These are phyloP conservation scores for Cryptosporidium felis DNA, from an alignment of 169 alveolate species.

Conservation along the genomic window DNA sequence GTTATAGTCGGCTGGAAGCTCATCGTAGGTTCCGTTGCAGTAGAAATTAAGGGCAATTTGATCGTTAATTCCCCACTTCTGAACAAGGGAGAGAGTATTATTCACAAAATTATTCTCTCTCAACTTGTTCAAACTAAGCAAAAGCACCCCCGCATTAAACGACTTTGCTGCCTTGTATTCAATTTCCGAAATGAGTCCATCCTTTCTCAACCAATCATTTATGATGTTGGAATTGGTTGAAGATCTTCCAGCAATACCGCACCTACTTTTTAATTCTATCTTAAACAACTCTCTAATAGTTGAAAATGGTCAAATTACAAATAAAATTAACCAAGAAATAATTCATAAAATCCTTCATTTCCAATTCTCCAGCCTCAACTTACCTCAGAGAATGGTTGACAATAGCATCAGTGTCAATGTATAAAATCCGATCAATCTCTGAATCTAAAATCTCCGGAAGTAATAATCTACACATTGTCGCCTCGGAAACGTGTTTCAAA, in stretches of 20 bases:
- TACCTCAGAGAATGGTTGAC: conserved; percentile 48
- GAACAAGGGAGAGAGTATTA: conserved; percentile 32
- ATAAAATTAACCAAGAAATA: neutral
- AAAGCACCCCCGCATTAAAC: conserved; percentile 71
- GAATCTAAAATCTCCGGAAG: conserved; percentile 30
- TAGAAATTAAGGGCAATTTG: conserved; percentile 65
- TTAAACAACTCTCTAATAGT: conserved; percentile 43
- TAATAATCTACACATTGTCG: conserved; percentile 71
- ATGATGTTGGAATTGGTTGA: conserved; percentile 55
- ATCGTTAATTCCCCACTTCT: conserved; percentile 72
- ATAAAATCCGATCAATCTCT: conserved; percentile 42
- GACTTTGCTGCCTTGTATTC: conserved; percentile 26
- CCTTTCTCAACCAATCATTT: conserved; percentile 64
- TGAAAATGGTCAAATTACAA: no score
- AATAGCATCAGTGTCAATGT: conserved; percentile 66
- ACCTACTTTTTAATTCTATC: conserved; percentile 30
- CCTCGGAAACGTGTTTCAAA: conserved; percentile 64
- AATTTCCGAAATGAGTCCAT: neutral
- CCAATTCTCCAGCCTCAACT: neutral
- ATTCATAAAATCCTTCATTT: no score
- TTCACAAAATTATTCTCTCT: conserved; percentile 40
- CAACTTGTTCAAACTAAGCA: conserved; percentile 33
- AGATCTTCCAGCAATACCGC: conserved; percentile 68
- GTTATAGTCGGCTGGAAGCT: conserved; percentile 56
- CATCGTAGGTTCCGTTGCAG: conserved; percentile 72